These are phyloP conservation scores for Lentinula aciculospora DNA, from an alignment of 768 basidiomycete species.

Conservation along the genomic window DNA sequence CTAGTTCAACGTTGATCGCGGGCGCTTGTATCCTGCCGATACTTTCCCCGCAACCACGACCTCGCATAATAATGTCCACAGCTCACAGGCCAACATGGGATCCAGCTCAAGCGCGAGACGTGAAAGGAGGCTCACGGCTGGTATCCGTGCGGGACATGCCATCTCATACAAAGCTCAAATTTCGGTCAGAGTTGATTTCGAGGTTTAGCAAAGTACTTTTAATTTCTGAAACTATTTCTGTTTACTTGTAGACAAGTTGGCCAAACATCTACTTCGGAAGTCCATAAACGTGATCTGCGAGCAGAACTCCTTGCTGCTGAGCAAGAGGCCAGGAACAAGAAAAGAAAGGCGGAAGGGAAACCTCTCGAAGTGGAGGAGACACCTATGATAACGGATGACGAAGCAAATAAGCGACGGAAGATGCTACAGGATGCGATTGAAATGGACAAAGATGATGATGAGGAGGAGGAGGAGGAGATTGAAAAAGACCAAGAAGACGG, in stretches of 20 bases:
- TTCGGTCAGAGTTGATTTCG: too few relatives aligned
- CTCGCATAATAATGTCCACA: too few relatives aligned
- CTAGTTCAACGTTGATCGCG: too few relatives aligned
- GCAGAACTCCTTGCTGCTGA: constrained; percentile 83
- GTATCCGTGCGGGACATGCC: constrained; percentile 94
- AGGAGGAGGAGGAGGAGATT: constrained; percentile 52
- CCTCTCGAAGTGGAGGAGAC: constrained; percentile 18
- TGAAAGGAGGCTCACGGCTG: constrained; percentile 88
- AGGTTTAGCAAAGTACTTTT: constrained; percentile 25
- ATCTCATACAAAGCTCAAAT: constrained; percentile 95
- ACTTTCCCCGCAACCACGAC: not conserved
- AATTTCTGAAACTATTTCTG: not conserved
- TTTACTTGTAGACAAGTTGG: constrained; percentile 71
- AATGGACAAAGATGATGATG: constrained; percentile 86
- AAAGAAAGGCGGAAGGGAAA: constrained; percentile 81
- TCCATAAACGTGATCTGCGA: constrained; percentile 73
- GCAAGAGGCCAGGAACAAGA: constrained; percentile 82
- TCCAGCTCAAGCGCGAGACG: constrained; percentile 89
- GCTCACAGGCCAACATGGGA: constrained; percentile 97
- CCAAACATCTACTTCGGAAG: constrained; percentile 87
- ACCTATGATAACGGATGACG: constrained; percentile 50
- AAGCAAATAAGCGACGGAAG: constrained; percentile 79
- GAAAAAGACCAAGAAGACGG: constrained; percentile 45
- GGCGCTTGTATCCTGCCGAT: too few relatives aligned
- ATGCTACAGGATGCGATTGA: constrained; percentile 81